Evolutionary conservation across 2,329 filamentous ascomycete species (phyloP).

Genomic region (Tolypocladium guangdongense): DNA sequence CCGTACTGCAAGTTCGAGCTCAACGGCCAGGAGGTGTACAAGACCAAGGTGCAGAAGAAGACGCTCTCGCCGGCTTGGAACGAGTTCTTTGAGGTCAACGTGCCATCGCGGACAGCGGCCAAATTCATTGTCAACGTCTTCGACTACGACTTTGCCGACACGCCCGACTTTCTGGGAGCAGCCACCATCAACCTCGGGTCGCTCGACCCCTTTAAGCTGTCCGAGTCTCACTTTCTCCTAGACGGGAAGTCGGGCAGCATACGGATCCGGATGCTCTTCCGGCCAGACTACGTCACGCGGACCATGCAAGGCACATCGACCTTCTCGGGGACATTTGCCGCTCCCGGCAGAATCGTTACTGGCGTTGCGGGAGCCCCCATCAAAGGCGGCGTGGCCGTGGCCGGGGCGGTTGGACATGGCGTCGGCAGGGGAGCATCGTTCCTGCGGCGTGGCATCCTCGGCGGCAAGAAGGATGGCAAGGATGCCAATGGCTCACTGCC

Average conservation of each 20-base stretch:
- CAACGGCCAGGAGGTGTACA: constrained; percentile 82
- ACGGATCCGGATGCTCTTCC: constrained; percentile 79
- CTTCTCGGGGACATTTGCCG: constrained; percentile 81
- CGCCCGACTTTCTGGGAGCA: constrained; percentile 79
- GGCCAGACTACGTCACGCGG: constrained; percentile 80
- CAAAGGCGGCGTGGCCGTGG: constrained; percentile 77
- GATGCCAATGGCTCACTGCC: constrained; percentile 35
- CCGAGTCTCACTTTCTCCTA: constrained; percentile 63
- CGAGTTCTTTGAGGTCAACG: constrained; percentile 77
- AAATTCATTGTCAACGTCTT: constrained; percentile 76
- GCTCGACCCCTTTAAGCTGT: constrained; percentile 74
- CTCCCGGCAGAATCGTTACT: constrained; percentile 78
- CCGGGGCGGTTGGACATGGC: constrained; percentile 58
- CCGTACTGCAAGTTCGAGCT: constrained; percentile 93
- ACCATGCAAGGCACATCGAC: constrained; percentile 84
- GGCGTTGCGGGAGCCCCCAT: constrained; percentile 78
- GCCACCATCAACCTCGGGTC: constrained; percentile 64
- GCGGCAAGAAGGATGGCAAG: constrained; percentile 56
- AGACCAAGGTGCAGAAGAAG: constrained; percentile 95
- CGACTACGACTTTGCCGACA: constrained; percentile 95
- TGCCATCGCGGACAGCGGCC: constrained; percentile 75
- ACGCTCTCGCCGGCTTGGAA: constrained; percentile 93
- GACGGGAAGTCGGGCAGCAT: constrained; percentile 85
- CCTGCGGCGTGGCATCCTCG: constrained; percentile 72
- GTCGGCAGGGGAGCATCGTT: constrained; percentile 88